phyloP scores from a whole-genome alignment of 163 green algal genomes.

The Coccomyxa subellipsoidea region DNA sequence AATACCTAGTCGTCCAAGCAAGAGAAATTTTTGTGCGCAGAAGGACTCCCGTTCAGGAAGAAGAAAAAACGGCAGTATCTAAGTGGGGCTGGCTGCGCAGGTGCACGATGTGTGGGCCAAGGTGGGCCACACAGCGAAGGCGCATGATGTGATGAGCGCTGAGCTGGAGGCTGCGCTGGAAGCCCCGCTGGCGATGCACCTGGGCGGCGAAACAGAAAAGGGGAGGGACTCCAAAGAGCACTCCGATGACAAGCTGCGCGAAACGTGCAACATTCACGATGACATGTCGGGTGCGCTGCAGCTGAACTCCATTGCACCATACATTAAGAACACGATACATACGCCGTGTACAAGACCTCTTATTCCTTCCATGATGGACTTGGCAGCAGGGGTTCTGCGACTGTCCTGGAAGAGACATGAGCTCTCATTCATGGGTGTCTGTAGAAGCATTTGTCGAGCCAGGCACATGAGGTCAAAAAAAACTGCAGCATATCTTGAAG shows the following conservation, averaged over 20 bases:
- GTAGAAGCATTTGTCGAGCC: too few relatives aligned
- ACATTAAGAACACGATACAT: too few relatives aligned
- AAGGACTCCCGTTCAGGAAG: too few relatives aligned
- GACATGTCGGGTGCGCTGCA: background rate
- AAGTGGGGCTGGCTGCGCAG: background rate
- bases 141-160: background rate
- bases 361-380: too few relatives aligned
- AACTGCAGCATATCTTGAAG: too few relatives aligned
- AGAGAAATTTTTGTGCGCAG: too few relatives aligned
- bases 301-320: background rate
- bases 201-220: background rate
- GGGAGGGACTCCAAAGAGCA: background rate
- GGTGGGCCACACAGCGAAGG: background rate
- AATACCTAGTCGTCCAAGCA: too few relatives aligned
- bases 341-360: background rate
- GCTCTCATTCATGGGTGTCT: too few relatives aligned
- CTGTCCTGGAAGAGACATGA: too few relatives aligned
- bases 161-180: background rate
- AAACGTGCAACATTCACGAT: background rate
- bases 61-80: too few relatives aligned
- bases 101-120: background rate
- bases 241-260: background rate
- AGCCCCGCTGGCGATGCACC: background rate
- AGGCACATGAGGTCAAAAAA: too few relatives aligned
- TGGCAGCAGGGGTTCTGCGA: too few relatives aligned